These are phyloP conservation scores for Copromyces sp. DNA, from an alignment of 495 filamentous ascomycete species.

Conservation along the genomic window DNA sequence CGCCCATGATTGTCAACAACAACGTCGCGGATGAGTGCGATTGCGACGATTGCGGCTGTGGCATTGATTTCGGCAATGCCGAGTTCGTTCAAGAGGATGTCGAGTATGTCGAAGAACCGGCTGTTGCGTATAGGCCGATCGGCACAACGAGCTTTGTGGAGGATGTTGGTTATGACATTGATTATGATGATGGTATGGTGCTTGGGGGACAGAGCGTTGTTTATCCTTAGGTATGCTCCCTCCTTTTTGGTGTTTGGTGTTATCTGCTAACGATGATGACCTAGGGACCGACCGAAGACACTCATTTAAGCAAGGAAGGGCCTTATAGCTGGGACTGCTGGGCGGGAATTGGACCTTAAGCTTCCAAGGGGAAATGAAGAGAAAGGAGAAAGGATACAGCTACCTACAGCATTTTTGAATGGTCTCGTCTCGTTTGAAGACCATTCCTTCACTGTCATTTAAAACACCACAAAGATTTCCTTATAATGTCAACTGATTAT, in stretches of 20 bases:
- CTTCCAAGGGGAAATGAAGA: not conserved
- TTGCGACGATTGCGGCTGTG: not conserved
- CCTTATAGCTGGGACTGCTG: not conserved
- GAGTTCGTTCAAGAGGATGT: not conserved
- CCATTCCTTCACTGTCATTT: not conserved
- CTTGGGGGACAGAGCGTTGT: not conserved
- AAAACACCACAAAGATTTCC: not conserved
- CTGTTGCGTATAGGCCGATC: not conserved
- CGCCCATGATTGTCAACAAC: not conserved
- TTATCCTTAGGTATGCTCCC: not conserved
- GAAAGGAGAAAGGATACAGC: not conserved
- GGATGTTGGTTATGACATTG: not conserved
- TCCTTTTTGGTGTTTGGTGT: not conserved
- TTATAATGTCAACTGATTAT: not conserved
- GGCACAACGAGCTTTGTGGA: not conserved
- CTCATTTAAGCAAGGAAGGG: not conserved
- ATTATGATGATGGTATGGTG: not conserved
- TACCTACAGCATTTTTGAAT: not conserved
- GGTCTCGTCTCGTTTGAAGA: not conserved
- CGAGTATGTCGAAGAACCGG: not conserved
- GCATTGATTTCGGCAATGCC: not conserved
- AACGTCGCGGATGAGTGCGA: not conserved
- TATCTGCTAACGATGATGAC: not conserved
- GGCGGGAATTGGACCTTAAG: not conserved
- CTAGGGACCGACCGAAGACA: not conserved